Base-by-base conservation (phyloP, 78 protist genomes). In the Parvularia atlantis region DNA sequence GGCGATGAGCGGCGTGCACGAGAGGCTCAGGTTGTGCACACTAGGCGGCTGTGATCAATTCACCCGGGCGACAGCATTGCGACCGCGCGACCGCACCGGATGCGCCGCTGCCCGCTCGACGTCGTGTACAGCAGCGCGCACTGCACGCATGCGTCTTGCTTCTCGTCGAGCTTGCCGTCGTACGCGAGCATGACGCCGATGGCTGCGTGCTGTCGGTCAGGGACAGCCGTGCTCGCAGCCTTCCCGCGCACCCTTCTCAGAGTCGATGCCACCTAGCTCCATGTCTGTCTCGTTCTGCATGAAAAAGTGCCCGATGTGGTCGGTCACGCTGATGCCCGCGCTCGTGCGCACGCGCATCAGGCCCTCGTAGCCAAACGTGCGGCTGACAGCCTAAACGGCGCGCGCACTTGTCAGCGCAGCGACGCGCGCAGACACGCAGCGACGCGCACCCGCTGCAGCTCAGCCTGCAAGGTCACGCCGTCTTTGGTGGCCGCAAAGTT, bases 81-180 rank as follows among this genome's bases (percentile, higher is more conserved):
- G 20, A 20, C 7, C 5, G 20, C 56, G 20, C 6, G 56, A 11
- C 6, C 30, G 14, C 20, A 50, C 56, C 88, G 82, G 50, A 84
- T 56, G 64, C 83, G 88, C 16, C 88, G 81, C 64, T 67, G 52
- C 35, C 88, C 88, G 43, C 39, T 5, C 31, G 50, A 2, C 17
- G 63, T 76, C 28, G 87, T 83, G 76, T 76, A 83, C 26, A 83
- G 83, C 28, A 74, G 28, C 9, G 83, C 81, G 22, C 20, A 33
- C 77, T 83, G 82, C 11, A 84, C 28, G 72, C 64, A 72, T 0
- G 76, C 71, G 2, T 53, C 30, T 1, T n/a, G 17, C 56, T 41
- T 3, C 48, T 37, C 69, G 69, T 35, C 41, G 37, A 76, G 63
- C 58, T 33, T 53, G 37, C 63, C 77, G 60, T 83, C 87, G 22